Conservation (phyloP, 257 asterid species). For the Mitragyna speciosa region DNA sequence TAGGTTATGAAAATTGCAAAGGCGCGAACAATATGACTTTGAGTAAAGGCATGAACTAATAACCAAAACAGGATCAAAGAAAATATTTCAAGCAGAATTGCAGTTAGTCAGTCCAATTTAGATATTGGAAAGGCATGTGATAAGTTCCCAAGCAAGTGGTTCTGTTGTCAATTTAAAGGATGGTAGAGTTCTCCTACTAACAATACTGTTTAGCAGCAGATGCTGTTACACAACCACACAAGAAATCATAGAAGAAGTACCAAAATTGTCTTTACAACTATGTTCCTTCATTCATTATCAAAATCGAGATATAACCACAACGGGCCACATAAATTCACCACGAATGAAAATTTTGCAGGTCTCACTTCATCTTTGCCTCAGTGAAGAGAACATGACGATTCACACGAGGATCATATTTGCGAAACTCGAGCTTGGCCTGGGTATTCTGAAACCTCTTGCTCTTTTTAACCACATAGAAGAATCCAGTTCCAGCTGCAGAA, state of each 20-base stretch:
- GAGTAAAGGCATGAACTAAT: not conserved
- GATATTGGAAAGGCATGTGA: not conserved
- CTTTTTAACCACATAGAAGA: constrained; percentile 68
- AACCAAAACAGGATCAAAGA: not conserved
- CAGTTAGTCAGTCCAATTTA: not conserved
- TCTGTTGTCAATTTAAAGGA: not conserved
- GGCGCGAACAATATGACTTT: not conserved
- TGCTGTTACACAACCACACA: not conserved
- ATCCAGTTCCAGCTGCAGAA: constrained; percentile 73
- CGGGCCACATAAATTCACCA: not conserved
- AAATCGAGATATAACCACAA: not conserved
- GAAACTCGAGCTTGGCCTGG: constrained; percentile 57
- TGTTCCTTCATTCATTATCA: not conserved
- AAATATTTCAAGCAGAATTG: not conserved
- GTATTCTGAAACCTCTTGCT: constrained; percentile 50
- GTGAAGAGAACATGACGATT: constrained; percentile 66
- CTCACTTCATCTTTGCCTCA: constrained; percentile 72
- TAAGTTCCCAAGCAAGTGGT: not conserved
- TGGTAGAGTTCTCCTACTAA: not conserved
- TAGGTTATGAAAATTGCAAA: not conserved
- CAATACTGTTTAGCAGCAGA: not conserved
- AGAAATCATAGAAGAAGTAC: not conserved
- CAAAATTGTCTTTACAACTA: not conserved
- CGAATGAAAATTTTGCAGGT: not conserved
- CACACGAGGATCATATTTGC: constrained; percentile 75